Evolutionary conservation across 2,329 filamentous ascomycete genomes (phyloP).

Genomic region (Cladorrhinum sp.): DNA sequence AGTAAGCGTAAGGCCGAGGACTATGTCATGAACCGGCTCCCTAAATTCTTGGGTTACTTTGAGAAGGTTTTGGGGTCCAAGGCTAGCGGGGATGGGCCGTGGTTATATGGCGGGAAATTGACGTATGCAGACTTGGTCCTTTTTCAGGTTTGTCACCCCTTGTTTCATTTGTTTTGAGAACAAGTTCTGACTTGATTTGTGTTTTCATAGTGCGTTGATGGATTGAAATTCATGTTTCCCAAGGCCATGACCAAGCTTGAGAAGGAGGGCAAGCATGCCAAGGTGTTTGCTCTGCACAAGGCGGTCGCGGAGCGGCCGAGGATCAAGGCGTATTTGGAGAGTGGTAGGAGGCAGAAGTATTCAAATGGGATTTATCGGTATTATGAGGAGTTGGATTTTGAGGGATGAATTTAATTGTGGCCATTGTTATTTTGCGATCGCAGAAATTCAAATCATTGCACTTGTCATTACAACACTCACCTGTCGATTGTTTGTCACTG

Average conservation of each 20-base stretch:
- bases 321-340: conserved; percentile 67
- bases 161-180: neutral
- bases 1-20: conserved; percentile 54
- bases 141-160: conserved; percentile 56
- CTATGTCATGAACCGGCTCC: conserved; percentile 60
- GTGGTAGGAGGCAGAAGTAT: conserved; percentile 61
- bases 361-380: conserved; percentile 65
- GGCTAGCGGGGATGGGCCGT: conserved; percentile 56
- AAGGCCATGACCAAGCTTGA: conserved; percentile 59
- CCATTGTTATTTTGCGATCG: too few relatives aligned
- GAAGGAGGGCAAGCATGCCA: conserved; percentile 53
- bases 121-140: conserved; percentile 72
- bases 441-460: too few relatives aligned
- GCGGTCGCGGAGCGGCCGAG: conserved; percentile 60
- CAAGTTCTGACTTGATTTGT: neutral
- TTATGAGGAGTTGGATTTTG: conserved; percentile 68
- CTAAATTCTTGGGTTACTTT: conserved; percentile 71
- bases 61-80: conserved; percentile 62
- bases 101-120: conserved; percentile 62
- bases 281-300: conserved; percentile 63
- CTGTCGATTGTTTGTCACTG: too few relatives aligned
- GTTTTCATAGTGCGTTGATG: conserved; percentile 47
- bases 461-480: too few relatives aligned
- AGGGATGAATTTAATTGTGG: conserved; percentile 26
- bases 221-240: conserved; percentile 65